These are phyloP conservation scores for Thuidium tamariscinum DNA, from an alignment of 225 moss, liverwort and hornwort species.

Conservation along the genomic window DNA sequence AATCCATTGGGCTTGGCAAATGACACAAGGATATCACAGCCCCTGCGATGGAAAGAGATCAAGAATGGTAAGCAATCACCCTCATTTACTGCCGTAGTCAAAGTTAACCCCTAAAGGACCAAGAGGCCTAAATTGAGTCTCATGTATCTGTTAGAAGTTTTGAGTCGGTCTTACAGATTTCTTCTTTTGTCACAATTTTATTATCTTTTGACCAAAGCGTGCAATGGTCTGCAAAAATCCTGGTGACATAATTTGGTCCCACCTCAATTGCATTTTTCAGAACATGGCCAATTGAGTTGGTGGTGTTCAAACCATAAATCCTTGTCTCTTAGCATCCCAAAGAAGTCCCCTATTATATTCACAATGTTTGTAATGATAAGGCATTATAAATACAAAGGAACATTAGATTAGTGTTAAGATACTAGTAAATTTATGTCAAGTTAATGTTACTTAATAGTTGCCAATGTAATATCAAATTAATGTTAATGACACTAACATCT, in stretches of 20 bases:
- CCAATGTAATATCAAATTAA: not conserved
- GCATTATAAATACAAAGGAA: not conserved
- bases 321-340: not conserved
- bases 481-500: not conserved
- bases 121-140: not conserved
- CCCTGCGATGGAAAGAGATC: conserved; percentile 43
- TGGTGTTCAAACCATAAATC: not conserved
- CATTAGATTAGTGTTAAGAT: not conserved
- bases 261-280: not conserved
- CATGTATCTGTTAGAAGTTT: not conserved
- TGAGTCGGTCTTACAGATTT: not conserved
- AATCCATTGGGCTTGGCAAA: conserved; percentile 39
- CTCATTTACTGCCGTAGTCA: not conserved
- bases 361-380: not conserved
- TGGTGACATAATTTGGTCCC: not conserved
- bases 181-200: not conserved
- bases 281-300: not conserved
- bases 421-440: not conserved
- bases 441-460: not conserved
- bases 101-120: not conserved
- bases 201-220: not conserved
- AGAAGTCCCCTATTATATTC: not conserved
- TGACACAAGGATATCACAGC: conserved; percentile 4
- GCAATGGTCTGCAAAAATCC: not conserved
- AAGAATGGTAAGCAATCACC: conserved; percentile 38